Evolutionary conservation across 441 rosid genomes (phyloP).

Genomic region (Croton setiger): DNA sequence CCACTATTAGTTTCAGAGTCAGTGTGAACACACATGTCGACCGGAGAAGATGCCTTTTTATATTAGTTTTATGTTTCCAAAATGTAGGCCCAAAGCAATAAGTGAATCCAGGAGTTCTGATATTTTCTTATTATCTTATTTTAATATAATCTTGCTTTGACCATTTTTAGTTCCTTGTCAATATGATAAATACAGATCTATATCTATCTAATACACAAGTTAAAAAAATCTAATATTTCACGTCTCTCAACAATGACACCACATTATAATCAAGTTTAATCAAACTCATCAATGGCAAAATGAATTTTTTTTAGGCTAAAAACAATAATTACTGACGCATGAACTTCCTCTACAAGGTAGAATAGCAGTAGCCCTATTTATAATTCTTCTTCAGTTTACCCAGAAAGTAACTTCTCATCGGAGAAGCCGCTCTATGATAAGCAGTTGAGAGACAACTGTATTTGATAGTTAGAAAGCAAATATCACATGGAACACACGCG

Average conservation of each 20-base stretch:
- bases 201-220: neutral
- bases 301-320: neutral
- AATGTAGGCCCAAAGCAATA: slow-evolving; percentile 1
- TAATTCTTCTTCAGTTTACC: neutral
- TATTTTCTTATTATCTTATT: neutral
- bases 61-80: neutral
- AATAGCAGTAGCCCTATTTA: neutral
- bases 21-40: slow-evolving; percentile 15
- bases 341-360: neutral
- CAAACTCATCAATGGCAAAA: neutral
- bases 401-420: neutral
- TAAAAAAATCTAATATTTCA: neutral
- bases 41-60: slow-evolving; percentile 9
- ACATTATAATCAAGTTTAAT: neutral
- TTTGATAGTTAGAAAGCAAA: slow-evolving; percentile 3
- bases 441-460: neutral
- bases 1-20: neutral
- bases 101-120: neutral
- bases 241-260: neutral
- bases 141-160: neutral
- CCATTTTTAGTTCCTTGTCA: neutral
- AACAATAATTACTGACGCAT: neutral
- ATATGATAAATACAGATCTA: neutral
- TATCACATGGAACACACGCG: slow-evolving; percentile 5
- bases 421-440: neutral